Conservation (phyloP, 805 yeast genomes). For the Zygosaccharomyces lentus region DNA sequence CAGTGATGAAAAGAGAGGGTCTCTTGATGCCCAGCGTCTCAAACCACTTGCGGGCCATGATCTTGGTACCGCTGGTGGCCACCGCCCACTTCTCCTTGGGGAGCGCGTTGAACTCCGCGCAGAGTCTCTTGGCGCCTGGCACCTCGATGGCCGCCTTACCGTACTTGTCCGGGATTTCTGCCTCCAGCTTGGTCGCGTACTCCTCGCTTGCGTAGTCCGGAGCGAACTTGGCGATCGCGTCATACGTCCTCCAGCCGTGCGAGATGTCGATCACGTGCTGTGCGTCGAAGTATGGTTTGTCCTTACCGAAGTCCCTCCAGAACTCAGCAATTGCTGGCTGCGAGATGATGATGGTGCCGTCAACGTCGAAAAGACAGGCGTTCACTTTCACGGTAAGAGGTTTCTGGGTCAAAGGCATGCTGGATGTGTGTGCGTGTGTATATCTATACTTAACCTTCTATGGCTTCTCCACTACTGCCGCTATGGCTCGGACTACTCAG, state of each 20-base stretch:
- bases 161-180: constrained; percentile 63
- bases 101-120: constrained; percentile 46
- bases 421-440: background rate
- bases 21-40: constrained; percentile 52
- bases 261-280: constrained; percentile 67
- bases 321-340: constrained; percentile 78
- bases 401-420: constrained; percentile 28
- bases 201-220: constrained; percentile 68
- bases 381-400: constrained; percentile 37
- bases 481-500: too few species aligned
- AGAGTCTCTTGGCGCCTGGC: constrained; percentile 67
- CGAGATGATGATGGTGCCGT: constrained; percentile 81
- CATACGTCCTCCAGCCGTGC: constrained; percentile 83
- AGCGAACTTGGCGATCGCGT: constrained; percentile 67
- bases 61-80: constrained; percentile 78
- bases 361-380: constrained; percentile 72
- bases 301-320: constrained; percentile 70
- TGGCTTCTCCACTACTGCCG: too few species aligned
- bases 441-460: background rate
- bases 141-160: constrained; percentile 72
- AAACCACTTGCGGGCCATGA: constrained; percentile 77
- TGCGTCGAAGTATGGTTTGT: constrained; percentile 64
- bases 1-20: constrained; percentile 78
- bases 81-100: constrained; percentile 74
- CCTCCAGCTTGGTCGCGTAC: constrained; percentile 63